Conservation (phyloP, 768 basidiomycete species). For the Phaeolepiota aurea region DNA sequence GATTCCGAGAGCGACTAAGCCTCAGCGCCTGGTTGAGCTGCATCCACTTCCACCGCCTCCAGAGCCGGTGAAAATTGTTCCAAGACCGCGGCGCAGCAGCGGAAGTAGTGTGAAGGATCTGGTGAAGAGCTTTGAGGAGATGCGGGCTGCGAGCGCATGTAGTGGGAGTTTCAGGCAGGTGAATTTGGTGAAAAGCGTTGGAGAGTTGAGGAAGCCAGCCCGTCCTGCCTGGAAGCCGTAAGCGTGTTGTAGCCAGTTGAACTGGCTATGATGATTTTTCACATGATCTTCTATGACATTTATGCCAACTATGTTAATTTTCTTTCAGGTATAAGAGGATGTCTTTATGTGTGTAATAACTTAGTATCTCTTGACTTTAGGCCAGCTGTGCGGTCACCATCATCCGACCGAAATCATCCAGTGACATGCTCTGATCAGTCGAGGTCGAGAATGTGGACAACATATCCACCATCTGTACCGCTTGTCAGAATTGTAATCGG, state of each 20-base stretch:
- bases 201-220: not conserved
- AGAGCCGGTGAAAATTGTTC: slow-evolving; percentile 10
- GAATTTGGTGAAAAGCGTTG: not conserved
- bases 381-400: slow-evolving; percentile 44
- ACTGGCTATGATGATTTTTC: not conserved
- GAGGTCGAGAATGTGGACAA: slow-evolving; percentile 66
- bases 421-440: slow-evolving; percentile 56
- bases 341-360: too few relatives aligned
- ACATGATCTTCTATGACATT: not conserved
- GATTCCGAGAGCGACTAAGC: slow-evolving; percentile 33
- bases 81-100: slow-evolving; percentile 48
- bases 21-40: slow-evolving; percentile 47
- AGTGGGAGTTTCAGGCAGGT: not conserved
- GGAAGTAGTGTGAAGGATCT: slow-evolving; percentile 68
- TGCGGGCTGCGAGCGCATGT: slow-evolving; percentile 9
- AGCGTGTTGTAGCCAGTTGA: not conserved
- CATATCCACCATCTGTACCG: slow-evolving; percentile 81
- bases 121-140: slow-evolving; percentile 53
- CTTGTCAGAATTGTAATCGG: slow-evolving; percentile 1
- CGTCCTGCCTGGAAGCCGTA: not conserved
- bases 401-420: slow-evolving; percentile 69
- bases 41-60: slow-evolving; percentile 31
- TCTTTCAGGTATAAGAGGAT: too few relatives aligned
- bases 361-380: too few relatives aligned
- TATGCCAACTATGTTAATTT: too few relatives aligned